Evolutionary conservation across 441 rosid species (phyloP), one percentile per base, ranked within the genome.

Genomic region (Syzygium malaccense): DNA sequence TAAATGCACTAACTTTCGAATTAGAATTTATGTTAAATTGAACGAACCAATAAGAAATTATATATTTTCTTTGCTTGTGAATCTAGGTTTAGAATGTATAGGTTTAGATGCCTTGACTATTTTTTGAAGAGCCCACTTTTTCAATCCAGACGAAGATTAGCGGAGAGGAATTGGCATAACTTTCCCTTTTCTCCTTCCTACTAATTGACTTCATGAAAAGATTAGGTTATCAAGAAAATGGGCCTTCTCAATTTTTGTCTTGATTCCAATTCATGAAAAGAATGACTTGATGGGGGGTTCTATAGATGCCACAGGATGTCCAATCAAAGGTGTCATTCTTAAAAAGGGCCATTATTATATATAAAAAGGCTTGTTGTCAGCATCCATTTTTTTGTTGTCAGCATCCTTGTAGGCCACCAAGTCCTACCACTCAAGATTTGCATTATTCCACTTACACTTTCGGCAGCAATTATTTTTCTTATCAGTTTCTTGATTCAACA

Each of bases 51-150:
- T 15, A 33, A 37, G 80, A 33, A 71, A 33, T 33, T 10, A 10
- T 68, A 68, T 11, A 55, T 18, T 30, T 66, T 66, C 75, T 30
- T 66, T 30, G 41, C 75, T 66, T 4, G 6, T 17, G 75, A 30
- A 4, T 30, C 13, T 33, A 32, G 75, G 25, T 15, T 68, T 68
- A 19, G 30, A 18, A 75, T 88, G 48, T 26, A 53, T 86, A 60
- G 87, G 91, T 64, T 55, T 53, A 75, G 49, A 86, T 88, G 53
- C 89, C 89, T 89, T 92, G 92, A 92, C 93, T 89, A 87, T 37
- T 25, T 87, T 87, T 30, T 17, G 28, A 49, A 32, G 53, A 54
- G 49, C 20, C 64, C 56, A 51, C 41, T 53, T 88, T 89, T 86
- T 64, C 86, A 88, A 79, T 83, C 33, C 62, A 85, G 68, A 66